Conservation (phyloP, 164 flowering plant genomes). For the Vitis riparia region DNA sequence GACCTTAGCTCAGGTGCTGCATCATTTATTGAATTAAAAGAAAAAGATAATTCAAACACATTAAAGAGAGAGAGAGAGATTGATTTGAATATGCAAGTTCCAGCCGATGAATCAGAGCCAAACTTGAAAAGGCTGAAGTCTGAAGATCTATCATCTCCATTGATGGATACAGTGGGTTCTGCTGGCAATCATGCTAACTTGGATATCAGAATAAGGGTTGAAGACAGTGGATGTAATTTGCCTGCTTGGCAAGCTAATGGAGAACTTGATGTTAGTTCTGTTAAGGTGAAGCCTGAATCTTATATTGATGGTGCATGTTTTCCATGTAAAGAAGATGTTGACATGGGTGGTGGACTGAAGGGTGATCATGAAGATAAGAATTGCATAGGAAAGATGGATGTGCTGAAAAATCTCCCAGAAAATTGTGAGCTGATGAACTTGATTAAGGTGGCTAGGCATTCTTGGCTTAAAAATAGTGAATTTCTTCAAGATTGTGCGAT, state of each 20-base stretch:
- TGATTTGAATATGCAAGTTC: conserved; percentile 71
- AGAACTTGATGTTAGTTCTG: conserved; percentile 26
- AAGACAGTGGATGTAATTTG: conserved; percentile 29
- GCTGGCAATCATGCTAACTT: conserved; percentile 17
- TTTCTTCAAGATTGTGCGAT: conserved; percentile 97
- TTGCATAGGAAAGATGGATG: conserved; percentile 20
- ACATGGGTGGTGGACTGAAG: conserved; percentile 21
- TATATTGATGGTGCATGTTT: conserved; percentile 12
- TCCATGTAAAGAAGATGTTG: conserved; percentile 26
- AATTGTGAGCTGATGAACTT: conserved; percentile 56
- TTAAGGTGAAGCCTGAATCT: conserved; percentile 52
- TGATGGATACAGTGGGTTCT: conserved; percentile 14
- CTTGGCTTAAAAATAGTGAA: conserved; percentile 82
- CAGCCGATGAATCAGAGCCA: conserved; percentile 53
- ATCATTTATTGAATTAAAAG: conserved; percentile 28
- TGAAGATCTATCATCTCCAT: conserved; percentile 35
- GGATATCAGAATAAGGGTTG: conserved; percentile 33
- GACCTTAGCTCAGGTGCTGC: conserved; percentile 43
- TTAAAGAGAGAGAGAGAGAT: conserved; percentile 63
- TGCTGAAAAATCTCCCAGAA: conserved; percentile 37
- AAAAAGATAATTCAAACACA: conserved; percentile 8
- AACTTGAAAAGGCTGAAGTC: conserved; percentile 57
- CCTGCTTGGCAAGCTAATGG: conserved; percentile 32
- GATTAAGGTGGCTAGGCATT: conserved; percentile 66
- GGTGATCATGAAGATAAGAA: conserved; percentile 23